Conservation (phyloP, 192 early-diverging fungal genomes). For the Coemansia biformis region DNA sequence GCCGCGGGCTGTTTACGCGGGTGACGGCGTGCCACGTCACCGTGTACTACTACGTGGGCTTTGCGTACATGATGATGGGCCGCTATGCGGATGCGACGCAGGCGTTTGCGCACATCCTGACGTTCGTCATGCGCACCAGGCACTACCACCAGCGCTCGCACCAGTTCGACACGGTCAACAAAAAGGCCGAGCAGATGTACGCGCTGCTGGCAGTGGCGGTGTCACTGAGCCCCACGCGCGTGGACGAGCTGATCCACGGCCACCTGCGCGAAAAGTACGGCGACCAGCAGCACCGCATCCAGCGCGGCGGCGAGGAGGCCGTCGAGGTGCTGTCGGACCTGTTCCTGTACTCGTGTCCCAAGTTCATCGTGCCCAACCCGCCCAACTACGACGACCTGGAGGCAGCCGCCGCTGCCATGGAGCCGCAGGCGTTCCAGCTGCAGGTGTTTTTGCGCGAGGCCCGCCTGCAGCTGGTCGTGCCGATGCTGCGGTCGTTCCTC, state of each 20-base stretch:
- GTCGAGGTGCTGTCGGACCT: slow-evolving; percentile 80
- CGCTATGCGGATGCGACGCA: slow-evolving; percentile 93
- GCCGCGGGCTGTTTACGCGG: slow-evolving; percentile 83
- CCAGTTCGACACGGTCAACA: slow-evolving; percentile 85
- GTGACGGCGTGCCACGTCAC: slow-evolving; percentile 97
- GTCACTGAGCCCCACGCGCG: slow-evolving; percentile 82
- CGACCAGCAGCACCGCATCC: slow-evolving; percentile 83
- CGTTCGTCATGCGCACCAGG: slow-evolving; percentile 85
- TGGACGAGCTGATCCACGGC: slow-evolving; percentile 91
- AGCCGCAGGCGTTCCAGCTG: slow-evolving; percentile 74
- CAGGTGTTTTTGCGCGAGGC: slow-evolving; percentile 85
- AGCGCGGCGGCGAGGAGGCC: slow-evolving; percentile 81
- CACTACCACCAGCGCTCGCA: slow-evolving; percentile 91
- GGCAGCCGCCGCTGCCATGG: slow-evolving; percentile 12
- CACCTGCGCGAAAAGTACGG: slow-evolving; percentile 87
- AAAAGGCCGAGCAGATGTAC: slow-evolving; percentile 96
- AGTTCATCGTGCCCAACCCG: slow-evolving; percentile 88
- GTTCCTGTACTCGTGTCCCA: slow-evolving; percentile 86
- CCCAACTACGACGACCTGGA: slow-evolving; percentile 70
- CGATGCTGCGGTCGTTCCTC: slow-evolving; percentile 87
- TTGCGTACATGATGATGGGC: slow-evolving; percentile 98
- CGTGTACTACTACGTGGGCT: slow-evolving; percentile 95
- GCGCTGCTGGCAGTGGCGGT: slow-evolving; percentile 86
- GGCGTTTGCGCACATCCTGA: slow-evolving; percentile 83
- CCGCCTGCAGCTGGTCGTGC: slow-evolving; percentile 74